Base-by-base conservation (phyloP, 73 alveolate species). In the Effrenium voratum region DNA sequence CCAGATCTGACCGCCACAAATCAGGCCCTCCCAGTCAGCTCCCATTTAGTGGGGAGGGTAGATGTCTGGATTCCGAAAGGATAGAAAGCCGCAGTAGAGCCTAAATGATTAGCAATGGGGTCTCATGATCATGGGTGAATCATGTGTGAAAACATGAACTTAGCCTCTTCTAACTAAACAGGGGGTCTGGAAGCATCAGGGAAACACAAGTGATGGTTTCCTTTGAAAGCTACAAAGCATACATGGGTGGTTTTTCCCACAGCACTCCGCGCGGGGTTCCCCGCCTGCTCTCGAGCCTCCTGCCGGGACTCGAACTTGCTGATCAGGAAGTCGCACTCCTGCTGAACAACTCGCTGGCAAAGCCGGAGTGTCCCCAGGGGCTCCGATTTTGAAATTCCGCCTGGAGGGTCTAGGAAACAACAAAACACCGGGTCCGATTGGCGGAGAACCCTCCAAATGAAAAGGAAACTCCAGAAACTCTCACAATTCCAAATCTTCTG, bases 261-360 rank as follows among this genome's bases (percentile, higher is more conserved):
- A 52, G 8, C 63, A 19, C 63, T 52, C 63, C 19, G 26, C 63
- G 63, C 63, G 19, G 63, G n/a, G n/a, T n/a, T n/a, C 63, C 63
- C 63, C 63, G 76, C 95, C 95, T 87, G 73, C 26, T 72, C 79
- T 46, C 95, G 95, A 1, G 95, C 95, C 30, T 87, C 95, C 10
- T 87, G 95, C 49, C 95, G 95, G 50, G 63, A 43, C 46, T 63
- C 95, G 40, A 87, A 87, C 34, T 63, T 87, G 84, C 70, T 22
- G 72, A 87, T 26, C 43, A 87, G 95, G 85, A 87, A 87, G 52
- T 87, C 95, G n/a, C 95, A 87, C 52, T 87, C 95, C 95, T 84
- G 57, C 36, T 49, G 41, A 30, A 28, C 77, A 26, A 26, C 40
- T 36, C 73, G 28, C 19, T 52, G 8, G 8, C 8, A 52, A 52